A percentile compares a stretch with the other conserved stretches of the same genome.
phyloP scores from a whole-genome alignment of 108 stramenopile genomes.

The Conticribra guillardii region DNA sequence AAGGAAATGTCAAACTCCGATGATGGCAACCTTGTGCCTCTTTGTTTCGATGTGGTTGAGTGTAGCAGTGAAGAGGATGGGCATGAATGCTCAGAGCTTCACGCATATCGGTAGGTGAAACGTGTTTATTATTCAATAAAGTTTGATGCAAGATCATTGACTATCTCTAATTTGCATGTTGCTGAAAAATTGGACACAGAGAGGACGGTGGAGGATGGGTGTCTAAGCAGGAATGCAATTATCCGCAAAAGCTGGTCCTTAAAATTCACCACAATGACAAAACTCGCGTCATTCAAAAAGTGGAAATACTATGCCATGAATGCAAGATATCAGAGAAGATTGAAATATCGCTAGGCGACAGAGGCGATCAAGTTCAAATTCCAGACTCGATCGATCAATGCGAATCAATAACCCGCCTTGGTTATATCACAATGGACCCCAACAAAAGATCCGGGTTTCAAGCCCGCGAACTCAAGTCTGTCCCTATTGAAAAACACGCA shows the following conservation, averaged over 20 bases:
- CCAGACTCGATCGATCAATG: constrained; percentile 41
- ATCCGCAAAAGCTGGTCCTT: constrained; percentile 11
- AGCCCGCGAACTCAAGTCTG: constrained; percentile 54
- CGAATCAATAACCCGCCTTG: constrained; percentile 38
- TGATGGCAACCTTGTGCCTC: no score
- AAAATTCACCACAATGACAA: constrained; percentile 22
- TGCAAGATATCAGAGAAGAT: constrained; percentile 36
- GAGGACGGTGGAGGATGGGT: constrained; percentile 40
- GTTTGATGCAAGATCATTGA: not conserved
- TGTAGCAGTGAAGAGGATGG: constrained; percentile 34
- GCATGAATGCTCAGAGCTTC: constrained; percentile 11
- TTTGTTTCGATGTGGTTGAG: constrained; percentile 26
- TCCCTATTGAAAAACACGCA: constrained; percentile 40
- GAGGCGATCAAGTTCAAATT: constrained; percentile 15
- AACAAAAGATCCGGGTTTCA: constrained; percentile 43
- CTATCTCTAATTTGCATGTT: not conserved
- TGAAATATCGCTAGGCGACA: constrained; percentile 46
- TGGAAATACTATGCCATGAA: constrained; percentile 48
- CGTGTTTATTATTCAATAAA: not conserved
- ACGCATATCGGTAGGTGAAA: constrained; percentile 1
- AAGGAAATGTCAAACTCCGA: no score
- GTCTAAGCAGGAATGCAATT: constrained; percentile 3
- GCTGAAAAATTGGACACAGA: not conserved
- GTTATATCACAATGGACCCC: constrained; percentile 46
- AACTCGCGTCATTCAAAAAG: constrained; percentile 10